Evolutionary conservation across 202 grass and related monocot species (phyloP).

Genomic region (Saccharum hybrid): DNA sequence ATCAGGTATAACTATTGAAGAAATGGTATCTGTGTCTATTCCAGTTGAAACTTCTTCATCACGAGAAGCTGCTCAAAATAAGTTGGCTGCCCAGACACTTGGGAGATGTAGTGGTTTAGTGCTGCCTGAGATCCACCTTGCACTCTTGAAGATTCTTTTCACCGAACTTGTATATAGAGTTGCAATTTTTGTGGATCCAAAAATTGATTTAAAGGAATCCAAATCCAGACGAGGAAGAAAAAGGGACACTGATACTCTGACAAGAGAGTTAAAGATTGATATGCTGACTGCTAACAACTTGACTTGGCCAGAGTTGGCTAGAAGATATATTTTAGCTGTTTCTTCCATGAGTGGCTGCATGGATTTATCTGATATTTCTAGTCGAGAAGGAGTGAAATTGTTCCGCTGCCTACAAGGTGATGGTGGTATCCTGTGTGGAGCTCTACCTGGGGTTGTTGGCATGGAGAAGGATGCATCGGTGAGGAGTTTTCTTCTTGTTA

Average conservation of each 20-base stretch:
- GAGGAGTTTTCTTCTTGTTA: constrained; percentile 52
- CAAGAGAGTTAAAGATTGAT: constrained; percentile 81
- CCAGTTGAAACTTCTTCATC: constrained; percentile 72
- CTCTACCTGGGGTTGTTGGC: constrained; percentile 82
- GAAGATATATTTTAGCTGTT: constrained; percentile 93
- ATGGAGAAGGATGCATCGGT: constrained; percentile 97
- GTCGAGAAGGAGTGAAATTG: constrained; percentile 85
- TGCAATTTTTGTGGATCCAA: constrained; percentile 89
- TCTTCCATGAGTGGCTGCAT: constrained; percentile 68
- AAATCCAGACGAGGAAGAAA: constrained; percentile 89
- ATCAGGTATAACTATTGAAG: constrained; percentile 58
- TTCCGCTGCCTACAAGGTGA: constrained; percentile 92
- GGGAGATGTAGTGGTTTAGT: constrained; percentile 77
- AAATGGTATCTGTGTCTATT: constrained; percentile 59
- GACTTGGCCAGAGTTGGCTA: constrained; percentile 93
- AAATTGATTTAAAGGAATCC: constrained; percentile 84
- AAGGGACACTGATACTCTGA: constrained; percentile 73
- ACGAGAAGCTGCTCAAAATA: constrained; percentile 70
- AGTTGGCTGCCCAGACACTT: constrained; percentile 69
- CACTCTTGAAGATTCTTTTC: constrained; percentile 85
- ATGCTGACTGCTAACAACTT: constrained; percentile 85
- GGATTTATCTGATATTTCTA: constrained; percentile 87
- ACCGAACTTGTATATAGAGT: constrained; percentile 74
- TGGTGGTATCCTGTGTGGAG: constrained; percentile 89
- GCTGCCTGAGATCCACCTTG: constrained; percentile 71